Base-by-base conservation (phyloP, 179 eudicot genomes). In the Gypsophila paniculata region DNA sequence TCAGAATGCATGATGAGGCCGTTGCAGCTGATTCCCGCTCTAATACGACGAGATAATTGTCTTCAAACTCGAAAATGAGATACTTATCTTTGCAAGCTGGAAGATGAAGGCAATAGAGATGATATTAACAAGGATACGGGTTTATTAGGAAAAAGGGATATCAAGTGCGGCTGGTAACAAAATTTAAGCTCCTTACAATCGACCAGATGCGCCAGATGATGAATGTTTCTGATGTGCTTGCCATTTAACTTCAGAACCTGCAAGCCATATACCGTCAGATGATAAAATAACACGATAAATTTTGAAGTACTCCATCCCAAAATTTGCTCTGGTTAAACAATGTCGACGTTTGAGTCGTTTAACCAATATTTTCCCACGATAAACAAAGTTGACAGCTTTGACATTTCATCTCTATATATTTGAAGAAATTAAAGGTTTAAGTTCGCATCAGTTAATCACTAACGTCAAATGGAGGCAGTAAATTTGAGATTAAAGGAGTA, bases 191-290 rank as follows among this genome's bases (percentile, higher is more conserved):
- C 96, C 96, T 87, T 85, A 93, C 98, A 82, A 79, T 93, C 98
- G 46, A 93, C 88, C 25, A 93, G 86, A 81, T 93, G 97, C 55
- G 98, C 91, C 36, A 93, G 85, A 82, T 93, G 98, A 79, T 86
- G 96, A 74, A 93, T 91, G 83, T 91, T 91, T 75, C 75, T 87
- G 75, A 93, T 85, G 38, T 72, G 76, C 66, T 79, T 88, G 52
- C 98, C 97, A 63, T 93, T 93, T 77, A 91, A 75, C 85, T 87
- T 93, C 81, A 93, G 74, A 72, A 93, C 96, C 98, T 92, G 83
- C 67, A 72, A 46, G 59, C 8, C 11, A 21, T n/a, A 18, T 23
- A 58, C 6, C 23, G 11, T 52, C 62, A 58, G 36, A 59, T 18
- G n/a, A 55, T 19, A 8, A 39, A 14, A 46, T 22, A 10, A 60